phyloP scores from a whole-genome alignment of 768 basidiomycete genomes.

The Tylopilus vinaceipallidus region DNA sequence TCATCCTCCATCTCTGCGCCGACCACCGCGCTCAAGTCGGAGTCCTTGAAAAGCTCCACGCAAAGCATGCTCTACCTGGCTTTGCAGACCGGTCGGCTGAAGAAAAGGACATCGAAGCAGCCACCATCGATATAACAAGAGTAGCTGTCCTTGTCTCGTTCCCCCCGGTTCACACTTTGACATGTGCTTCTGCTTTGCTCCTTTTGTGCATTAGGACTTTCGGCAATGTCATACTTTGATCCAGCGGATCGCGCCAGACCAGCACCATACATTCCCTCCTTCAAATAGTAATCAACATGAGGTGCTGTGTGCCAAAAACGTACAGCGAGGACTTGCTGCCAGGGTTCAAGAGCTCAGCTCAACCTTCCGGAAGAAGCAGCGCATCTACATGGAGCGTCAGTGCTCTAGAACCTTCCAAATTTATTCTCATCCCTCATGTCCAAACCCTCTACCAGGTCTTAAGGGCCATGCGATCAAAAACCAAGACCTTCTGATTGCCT shows the following conservation, averaged over 20 bases:
- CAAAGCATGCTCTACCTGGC: constrained; percentile 93
- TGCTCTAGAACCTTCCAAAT: constrained; percentile 16
- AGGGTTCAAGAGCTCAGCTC: constrained; percentile 93
- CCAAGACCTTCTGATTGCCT: constrained; percentile 89
- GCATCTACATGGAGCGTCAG: constrained; percentile 97
- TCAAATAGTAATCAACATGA: constrained; percentile 46
- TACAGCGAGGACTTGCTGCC: constrained; percentile 93
- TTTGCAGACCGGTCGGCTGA: constrained; percentile 94
- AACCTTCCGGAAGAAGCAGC: constrained; percentile 94
- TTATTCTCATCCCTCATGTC: constrained; percentile 16
- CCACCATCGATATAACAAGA: constrained; percentile 85
- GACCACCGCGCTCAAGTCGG: constrained; percentile 52
- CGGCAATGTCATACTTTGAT: constrained; percentile 47
- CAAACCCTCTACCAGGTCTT: constrained; percentile 54
- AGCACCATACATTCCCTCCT: constrained; percentile 66
- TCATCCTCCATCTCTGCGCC: constrained; percentile 11
- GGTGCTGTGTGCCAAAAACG: constrained; percentile 79
- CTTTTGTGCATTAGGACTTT: constrained; percentile 31
- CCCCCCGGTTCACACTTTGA: neutral
- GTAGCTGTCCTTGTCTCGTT: constrained; percentile 41
- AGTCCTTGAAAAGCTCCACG: constrained; percentile 92
- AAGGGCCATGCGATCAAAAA: constrained; percentile 99
- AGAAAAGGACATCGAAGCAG: constrained; percentile 87
- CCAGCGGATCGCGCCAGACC: constrained; percentile 64
- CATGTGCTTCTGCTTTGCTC: constrained; percentile 2